Evolutionary conservation across 1,139 yeast species (phyloP).

Genomic region (Zygosaccharomyces pseudobailii): DNA sequence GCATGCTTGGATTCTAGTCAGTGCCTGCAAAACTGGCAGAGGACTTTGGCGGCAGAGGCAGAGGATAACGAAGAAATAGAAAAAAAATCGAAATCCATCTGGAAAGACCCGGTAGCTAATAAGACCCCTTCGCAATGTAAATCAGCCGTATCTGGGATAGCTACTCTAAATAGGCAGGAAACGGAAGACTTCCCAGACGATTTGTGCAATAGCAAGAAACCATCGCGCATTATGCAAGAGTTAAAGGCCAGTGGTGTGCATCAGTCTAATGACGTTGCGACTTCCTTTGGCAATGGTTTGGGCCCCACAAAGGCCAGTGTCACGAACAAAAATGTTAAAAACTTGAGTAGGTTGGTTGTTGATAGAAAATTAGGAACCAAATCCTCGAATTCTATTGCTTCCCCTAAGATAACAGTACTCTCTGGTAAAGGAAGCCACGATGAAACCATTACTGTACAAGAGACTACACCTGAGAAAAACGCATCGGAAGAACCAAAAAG

Average conservation of each 20-base stretch:
- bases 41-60: conserved; percentile 1
- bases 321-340: conserved; percentile 29
- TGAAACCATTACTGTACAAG: not conserved
- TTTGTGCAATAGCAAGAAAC: conserved; percentile 23
- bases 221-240: conserved; percentile 28
- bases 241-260: conserved; percentile 36
- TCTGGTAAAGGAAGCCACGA: not conserved
- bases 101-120: conserved; percentile 3
- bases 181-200: conserved; percentile 35
- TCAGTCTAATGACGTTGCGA: conserved; percentile 33
- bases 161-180: conserved; percentile 28
- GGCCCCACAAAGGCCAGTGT: conserved; percentile 35
- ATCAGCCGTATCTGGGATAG: not conserved
- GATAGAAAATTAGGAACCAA: conserved; percentile 28
- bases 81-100: not conserved
- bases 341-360: conserved; percentile 31
- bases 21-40: conserved; percentile 18
- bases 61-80: conserved; percentile 2
- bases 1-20: conserved; percentile 21
- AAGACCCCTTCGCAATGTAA: not conserved
- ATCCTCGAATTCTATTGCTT: conserved; percentile 5
- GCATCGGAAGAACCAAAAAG: not conserved
- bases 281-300: conserved; percentile 34
- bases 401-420: conserved; percentile 1
- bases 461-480: not conserved